phyloP scores from a whole-genome alignment of 768 basidiomycete species.

The Dioszegia crocea region DNA sequence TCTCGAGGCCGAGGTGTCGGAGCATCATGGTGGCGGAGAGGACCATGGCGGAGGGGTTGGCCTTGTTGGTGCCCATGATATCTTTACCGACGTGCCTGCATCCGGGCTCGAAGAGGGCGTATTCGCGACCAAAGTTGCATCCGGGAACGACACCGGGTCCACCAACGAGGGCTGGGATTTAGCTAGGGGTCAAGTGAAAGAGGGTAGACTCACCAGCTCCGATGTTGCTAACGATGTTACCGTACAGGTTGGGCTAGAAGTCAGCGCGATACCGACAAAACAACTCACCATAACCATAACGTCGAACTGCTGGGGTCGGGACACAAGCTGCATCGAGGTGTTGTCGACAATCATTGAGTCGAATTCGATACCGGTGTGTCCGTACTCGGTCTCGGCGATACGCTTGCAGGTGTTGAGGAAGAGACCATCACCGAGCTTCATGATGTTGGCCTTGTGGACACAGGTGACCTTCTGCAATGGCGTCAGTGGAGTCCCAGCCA shows the following conservation, averaged over 20 bases:
- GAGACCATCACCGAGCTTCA: conserved; percentile 98
- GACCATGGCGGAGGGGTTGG: conserved; percentile 54
- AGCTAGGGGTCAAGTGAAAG: neutral
- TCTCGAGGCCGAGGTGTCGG: conserved; percentile 61
- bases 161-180: conserved; percentile 74
- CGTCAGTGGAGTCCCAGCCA: neutral
- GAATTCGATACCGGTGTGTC: conserved; percentile 74
- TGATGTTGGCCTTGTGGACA: conserved; percentile 99
- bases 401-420: conserved; percentile 97
- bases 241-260: conserved; percentile 56
- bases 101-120: conserved; percentile 96
- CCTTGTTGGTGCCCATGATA: conserved; percentile 51
- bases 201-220: conserved; percentile 57
- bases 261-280: conserved; percentile 10
- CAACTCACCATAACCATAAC: conserved; percentile 99
- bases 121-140: conserved; percentile 95
- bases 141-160: conserved; percentile 97
- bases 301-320: conserved; percentile 91
- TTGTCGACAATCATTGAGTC: conserved; percentile 99
- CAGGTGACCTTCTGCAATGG: conserved; percentile 86
- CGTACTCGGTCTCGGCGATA: conserved; percentile 88
- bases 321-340: conserved; percentile 98
- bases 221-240: conserved; percentile 96
- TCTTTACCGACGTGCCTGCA: conserved; percentile 81
- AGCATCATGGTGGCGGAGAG: conserved; percentile 52